Evolutionary conservation across 148 eudicot genomes (phyloP).

Genomic region (Camellia lanceoleosa): DNA sequence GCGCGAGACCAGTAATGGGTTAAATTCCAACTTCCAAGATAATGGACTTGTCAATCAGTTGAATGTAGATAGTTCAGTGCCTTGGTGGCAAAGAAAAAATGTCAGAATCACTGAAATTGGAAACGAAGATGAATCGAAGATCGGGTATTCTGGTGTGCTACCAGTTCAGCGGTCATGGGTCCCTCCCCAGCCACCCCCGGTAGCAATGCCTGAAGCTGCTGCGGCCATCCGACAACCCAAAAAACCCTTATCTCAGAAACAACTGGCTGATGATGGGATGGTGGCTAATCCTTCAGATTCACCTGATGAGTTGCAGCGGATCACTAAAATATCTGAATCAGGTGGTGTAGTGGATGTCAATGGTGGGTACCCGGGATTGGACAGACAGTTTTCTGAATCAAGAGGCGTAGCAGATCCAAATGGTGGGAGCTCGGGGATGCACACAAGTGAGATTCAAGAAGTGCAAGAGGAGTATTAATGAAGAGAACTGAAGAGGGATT

Average conservation of each 20-base stretch:
- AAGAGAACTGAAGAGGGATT: neutral
- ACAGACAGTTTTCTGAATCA: conserved; percentile 19
- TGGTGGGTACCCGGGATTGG: conserved; percentile 33
- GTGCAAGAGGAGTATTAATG: conserved; percentile 28
- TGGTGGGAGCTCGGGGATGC: conserved; percentile 36
- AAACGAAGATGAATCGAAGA: conserved; percentile 34
- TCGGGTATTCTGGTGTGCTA: conserved; percentile 18
- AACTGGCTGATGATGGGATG: conserved; percentile 36
- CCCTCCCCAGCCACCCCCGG: conserved; percentile 54
- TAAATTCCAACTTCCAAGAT: conserved; percentile 31
- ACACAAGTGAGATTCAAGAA: conserved; percentile 52
- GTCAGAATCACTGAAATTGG: conserved; percentile 52
- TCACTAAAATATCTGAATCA: conserved; percentile 60
- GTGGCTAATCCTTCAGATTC: conserved; percentile 36
- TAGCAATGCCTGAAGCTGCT: conserved; percentile 30
- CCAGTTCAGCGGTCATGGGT: conserved; percentile 72
- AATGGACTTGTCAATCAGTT: conserved; percentile 36
- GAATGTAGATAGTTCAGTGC: conserved; percentile 41
- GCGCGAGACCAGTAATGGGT: conserved; percentile 28
- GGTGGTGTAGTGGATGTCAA: conserved; percentile 53
- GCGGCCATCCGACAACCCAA: conserved; percentile 29
- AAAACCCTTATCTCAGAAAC: conserved; percentile 33
- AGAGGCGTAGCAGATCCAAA: conserved; percentile 46
- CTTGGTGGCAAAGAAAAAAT: conserved; percentile 74
- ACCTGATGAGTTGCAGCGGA: conserved; percentile 68